Base-by-base conservation (phyloP, 2,329 filamentous ascomycete genomes). In the Talaromyces rugulosus region DNA sequence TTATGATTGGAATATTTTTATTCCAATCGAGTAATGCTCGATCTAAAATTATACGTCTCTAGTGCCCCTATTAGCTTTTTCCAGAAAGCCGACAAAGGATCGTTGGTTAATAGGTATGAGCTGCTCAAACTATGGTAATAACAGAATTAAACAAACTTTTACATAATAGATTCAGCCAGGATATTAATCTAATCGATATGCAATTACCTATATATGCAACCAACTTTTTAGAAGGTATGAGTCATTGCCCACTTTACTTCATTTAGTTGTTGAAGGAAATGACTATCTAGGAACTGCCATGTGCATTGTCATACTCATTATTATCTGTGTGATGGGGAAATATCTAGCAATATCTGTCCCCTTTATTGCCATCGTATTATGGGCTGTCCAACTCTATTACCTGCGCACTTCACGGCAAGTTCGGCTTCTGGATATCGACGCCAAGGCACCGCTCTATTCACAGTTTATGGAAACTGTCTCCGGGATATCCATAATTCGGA, bases 331-430 rank as follows among this genome's bases (percentile, higher is more conserved):
- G 65, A 64, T 80, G 67, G 61, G 83, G 1, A 78, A 75, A 42
- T 84, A 79, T 59, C 72, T 84, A 0, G 78, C 79, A 0, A 74
- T 82, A 18, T 74, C 76, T 0, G 83, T 86, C 62, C 85, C 85
- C 0, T 70, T 83, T 2, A 66, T 87, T 2, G 63, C 78, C 8
- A 71, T 67, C 0, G 62, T 80, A 0, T 61, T 86, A 1, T 87
- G 80, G 60, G 60, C 75, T 1, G 69, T 87, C 0, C 85, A 87
- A 63, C 81, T 76, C 54, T 78, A 85, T 57, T 88, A 88, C 65
- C 76, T 88, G 3, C 77, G 82, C 0, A 88, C 85, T 0, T 87
- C 85, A 1, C 75, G 85, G 0, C 86, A 88, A 69, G 69, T 89
- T 6, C 79, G 86, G 53, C 77, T 86, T 27, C 69, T 89, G 5